Evolutionary conservation across 1,139 yeast species (phyloP).

Genomic region (Starmera stellimalicola): DNA sequence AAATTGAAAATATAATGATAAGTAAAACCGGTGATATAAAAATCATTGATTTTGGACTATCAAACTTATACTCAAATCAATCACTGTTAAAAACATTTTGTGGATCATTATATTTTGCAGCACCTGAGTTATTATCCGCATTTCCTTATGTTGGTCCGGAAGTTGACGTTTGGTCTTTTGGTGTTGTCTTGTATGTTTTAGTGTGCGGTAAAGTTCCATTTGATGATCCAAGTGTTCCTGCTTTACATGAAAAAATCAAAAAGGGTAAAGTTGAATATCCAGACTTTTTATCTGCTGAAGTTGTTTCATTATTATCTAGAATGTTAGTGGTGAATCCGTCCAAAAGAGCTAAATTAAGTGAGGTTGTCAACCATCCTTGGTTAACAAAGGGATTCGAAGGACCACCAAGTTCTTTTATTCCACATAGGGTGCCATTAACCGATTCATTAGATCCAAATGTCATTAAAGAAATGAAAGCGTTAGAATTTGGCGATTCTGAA

Average conservation of each 20-base stretch:
- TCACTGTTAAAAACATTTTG: constrained; percentile 84
- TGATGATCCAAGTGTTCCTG: constrained; percentile 91
- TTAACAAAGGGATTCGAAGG: constrained; percentile 82
- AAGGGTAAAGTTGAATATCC: constrained; percentile 93
- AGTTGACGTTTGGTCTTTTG: constrained; percentile 98
- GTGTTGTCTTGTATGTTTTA: constrained; percentile 86
- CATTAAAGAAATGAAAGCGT: constrained; percentile 63
- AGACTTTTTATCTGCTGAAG: constrained; percentile 66
- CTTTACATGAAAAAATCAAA: constrained; percentile 88
- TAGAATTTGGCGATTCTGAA: constrained; percentile 69
- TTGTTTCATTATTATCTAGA: constrained; percentile 71
- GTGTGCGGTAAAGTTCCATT: constrained; percentile 98
- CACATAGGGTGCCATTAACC: constrained; percentile 65
- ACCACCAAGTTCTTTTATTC: constrained; percentile 62
- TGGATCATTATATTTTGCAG: constrained; percentile 96
- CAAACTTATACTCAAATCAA: constrained; percentile 72
- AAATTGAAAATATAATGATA: constrained; percentile 93
- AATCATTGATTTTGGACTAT: constrained; percentile 91
- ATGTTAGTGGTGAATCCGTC: constrained; percentile 89
- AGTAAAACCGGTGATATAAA: constrained; percentile 90
- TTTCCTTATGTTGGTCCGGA: constrained; percentile 94
- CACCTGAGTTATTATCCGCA: constrained; percentile 91
- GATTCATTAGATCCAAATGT: constrained; percentile 67
- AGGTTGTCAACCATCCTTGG: constrained; percentile 90
- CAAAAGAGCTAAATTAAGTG: constrained; percentile 70